Conservation (phyloP, 1,139 yeast species). For the Meyerozyma elateridarum region DNA sequence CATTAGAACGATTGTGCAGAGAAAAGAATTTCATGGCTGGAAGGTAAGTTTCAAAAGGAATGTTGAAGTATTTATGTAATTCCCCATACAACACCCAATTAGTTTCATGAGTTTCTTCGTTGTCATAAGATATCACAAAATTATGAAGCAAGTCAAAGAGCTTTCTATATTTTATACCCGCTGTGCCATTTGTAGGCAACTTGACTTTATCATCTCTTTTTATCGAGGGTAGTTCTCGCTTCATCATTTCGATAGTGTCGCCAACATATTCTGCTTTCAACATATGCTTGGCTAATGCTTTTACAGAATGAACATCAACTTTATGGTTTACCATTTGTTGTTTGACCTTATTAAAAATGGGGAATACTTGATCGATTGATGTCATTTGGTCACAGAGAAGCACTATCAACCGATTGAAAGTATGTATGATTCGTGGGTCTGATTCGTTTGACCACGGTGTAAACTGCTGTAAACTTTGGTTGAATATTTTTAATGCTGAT, state of each 20-base stretch:
- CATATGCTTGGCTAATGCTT: conserved; percentile 43
- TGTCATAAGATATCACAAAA: conserved; percentile 39
- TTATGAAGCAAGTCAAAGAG: conserved; percentile 40
- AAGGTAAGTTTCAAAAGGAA: conserved; percentile 58
- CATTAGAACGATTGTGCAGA: conserved; percentile 53
- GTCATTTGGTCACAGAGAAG: conserved; percentile 16
- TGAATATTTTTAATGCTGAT: conserved; percentile 28
- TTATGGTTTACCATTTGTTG: conserved; percentile 31
- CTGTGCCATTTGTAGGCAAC: conserved; percentile 24
- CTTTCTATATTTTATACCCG: conserved; percentile 23
- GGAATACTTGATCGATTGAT: conserved; percentile 25
- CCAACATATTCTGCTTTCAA: conserved; percentile 46
- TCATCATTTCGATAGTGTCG: conserved; percentile 55
- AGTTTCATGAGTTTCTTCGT: conserved; percentile 41
- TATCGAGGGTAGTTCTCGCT: conserved; percentile 53
- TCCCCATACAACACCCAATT: conserved; percentile 66
- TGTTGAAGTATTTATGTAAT: conserved; percentile 51
- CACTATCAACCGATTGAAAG: conserved; percentile 32
- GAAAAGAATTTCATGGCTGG: conserved; percentile 62
- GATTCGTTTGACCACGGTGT: conserved; percentile 28
- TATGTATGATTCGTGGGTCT: conserved; percentile 27
- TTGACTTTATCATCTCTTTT: conserved; percentile 29
- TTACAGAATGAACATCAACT: conserved; percentile 38
- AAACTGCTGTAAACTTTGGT: conserved; percentile 24
- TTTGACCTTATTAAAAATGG: conserved; percentile 31